Conservation (phyloP, 2,329 filamentous ascomycete species). For the Fusarium foetens region DNA sequence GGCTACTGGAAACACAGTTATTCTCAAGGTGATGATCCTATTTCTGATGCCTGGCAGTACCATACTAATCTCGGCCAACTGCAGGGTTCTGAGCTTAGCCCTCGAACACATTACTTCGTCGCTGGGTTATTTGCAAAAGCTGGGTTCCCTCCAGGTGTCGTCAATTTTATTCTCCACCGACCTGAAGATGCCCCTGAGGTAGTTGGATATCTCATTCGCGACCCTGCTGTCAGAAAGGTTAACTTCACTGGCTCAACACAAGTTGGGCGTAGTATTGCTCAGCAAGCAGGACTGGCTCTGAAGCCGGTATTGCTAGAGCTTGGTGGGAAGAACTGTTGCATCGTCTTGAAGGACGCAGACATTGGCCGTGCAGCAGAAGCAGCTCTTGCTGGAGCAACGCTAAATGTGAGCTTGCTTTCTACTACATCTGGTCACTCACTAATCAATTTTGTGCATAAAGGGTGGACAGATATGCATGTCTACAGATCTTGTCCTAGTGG, state of each 20-base stretch:
- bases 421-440: rapidly evolving
- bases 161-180: neutral
- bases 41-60: rapidly evolving
- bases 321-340: neutral
- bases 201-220: neutral
- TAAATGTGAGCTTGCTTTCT: neutral
- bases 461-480: constrained; percentile 1
- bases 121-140: neutral
- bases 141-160: neutral
- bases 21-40: neutral
- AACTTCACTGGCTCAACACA: neutral
- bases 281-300: neutral
- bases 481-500: neutral
- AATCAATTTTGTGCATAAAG: rapidly evolving
- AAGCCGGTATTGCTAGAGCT: neutral
- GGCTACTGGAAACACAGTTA: neutral
- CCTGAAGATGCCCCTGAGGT: neutral
- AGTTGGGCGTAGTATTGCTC: neutral
- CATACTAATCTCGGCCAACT: neutral
- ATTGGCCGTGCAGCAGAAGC: neutral
- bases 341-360: neutral
- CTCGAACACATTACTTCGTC: neutral
- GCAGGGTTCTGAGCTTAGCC: neutral
- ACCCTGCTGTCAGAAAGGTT: neutral
- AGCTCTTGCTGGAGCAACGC: neutral